A percentile compares a stretch with the other conserved stretches of the same genome.
Conservation (phyloP, 495 filamentous ascomycete species). For the Bombardia bombarda region DNA sequence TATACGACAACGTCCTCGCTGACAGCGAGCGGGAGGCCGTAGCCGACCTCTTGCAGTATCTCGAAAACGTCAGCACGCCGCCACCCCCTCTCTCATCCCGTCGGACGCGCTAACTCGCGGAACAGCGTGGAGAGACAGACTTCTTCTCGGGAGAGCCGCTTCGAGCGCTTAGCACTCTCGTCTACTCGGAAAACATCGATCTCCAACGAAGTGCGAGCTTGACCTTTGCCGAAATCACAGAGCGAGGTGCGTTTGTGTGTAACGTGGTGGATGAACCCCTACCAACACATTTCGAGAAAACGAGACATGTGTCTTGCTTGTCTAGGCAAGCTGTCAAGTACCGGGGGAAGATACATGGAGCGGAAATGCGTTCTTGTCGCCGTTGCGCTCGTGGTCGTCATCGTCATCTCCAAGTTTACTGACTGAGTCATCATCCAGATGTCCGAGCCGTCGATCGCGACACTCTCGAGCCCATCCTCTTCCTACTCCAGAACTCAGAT, state of each 20-base stretch:
- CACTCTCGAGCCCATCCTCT: constrained; percentile 91
- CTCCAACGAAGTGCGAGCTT: constrained; percentile 94
- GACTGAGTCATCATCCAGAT: constrained; percentile 52
- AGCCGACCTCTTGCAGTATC: constrained; percentile 85
- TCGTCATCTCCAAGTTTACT: constrained; percentile 10
- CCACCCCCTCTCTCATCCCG: background rate
- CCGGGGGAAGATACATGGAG: background rate
- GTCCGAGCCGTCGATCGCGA: constrained; percentile 91
- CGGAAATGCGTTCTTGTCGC: background rate
- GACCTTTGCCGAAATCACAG: constrained; percentile 98
- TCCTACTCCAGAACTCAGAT: constrained; percentile 87
- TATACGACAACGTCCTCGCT: constrained; percentile 91
- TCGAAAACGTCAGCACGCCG: constrained; percentile 72
- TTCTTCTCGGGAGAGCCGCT: constrained; percentile 98
- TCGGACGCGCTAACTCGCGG: constrained; percentile 10
- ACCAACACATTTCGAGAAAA: too few species aligned
- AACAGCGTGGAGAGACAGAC: constrained; percentile 83
- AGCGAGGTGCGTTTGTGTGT: constrained; percentile 66
- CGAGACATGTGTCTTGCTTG: too few species aligned
- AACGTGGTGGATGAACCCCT: too few species aligned
- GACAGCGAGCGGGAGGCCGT: constrained; percentile 97
- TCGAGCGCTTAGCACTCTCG: constrained; percentile 84
- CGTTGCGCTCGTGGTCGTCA: too few species aligned
- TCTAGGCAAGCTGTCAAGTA: background rate
- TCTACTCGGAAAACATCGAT: constrained; percentile 98